Evolutionary conservation across 441 rosid genomes (phyloP), one percentile per base, ranked within the genome.

Genomic region (Arabidopsis hybrid): DNA sequence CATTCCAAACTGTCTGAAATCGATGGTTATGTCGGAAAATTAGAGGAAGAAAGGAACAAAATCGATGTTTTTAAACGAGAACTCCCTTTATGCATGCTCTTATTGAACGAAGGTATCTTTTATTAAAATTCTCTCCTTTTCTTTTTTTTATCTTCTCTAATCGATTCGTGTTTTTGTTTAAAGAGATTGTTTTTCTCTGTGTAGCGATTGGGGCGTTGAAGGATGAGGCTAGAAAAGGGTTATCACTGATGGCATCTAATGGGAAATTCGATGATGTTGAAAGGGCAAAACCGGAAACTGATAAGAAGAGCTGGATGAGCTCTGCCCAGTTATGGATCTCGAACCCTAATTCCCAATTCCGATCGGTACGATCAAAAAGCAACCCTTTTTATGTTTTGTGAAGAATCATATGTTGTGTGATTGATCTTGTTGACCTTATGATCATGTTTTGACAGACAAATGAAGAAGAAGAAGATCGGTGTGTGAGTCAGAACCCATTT

Each of bases 51-150:
- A 76, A 75, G 66, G 80, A 66, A 60, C 47, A 89, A 89, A 69
- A 86, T 89, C 60, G 83, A 75, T 57, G 88, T 77, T 62, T 87
- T 89, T 57, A 82, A 83, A 79, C 84, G 89, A 8, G 91, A 89
- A 56, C 89, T 87, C 4, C 94, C 94, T 69, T 65, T 84, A 2
- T 82, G 85, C 84, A 84, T 84, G 89, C 79, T 84, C 62, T 81
- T 89, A 31, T 42, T 86, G 34, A 83, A 67, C 58, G 85, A 84
- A 66, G 90, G 91, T 85, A 42, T 10, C 5, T 21, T 21, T 21
- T 21, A 21, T 26, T 55, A 49, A 49, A 49, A 3, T 2, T 45
- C 39, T 46, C 9, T 46, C 7, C 57, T 35, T 26, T 52, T 6
- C 21, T 14, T 13, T 42, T 64, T 4, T 29, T 4, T 31, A 36